Percentiles rank a stretch among this genome's conserved stretches.
phyloP scores from a whole-genome alignment of 148 eudicot genomes.

The Rhododendron simsii region DNA sequence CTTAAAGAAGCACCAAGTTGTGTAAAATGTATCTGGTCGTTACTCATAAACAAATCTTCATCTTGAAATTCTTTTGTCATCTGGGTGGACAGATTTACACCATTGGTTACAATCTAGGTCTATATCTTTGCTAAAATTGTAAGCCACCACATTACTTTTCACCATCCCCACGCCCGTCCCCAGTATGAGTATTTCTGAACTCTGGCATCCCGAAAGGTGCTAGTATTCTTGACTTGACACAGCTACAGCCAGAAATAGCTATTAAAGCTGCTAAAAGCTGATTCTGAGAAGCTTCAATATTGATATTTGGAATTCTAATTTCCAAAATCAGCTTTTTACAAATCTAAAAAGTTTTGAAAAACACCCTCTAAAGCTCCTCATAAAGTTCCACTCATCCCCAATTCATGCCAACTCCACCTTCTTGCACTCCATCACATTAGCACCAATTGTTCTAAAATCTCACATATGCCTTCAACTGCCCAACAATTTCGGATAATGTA shows the following conservation, averaged over 20 bases:
- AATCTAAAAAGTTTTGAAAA: not conserved
- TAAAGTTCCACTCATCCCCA: not conserved
- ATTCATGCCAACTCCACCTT: not conserved
- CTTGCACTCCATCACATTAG: not conserved
- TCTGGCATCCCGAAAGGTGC: not conserved
- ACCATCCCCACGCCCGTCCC: not conserved
- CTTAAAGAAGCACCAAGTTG: not conserved
- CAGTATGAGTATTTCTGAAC: not conserved
- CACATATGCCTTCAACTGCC: not conserved
- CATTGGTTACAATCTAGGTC: not conserved
- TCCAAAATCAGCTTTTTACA: not conserved
- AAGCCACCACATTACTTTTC: not conserved
- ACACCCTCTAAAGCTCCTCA: not conserved
- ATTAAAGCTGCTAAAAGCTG: not conserved
- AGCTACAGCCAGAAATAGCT: not conserved
- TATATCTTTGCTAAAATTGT: not conserved
- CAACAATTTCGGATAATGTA: not conserved
- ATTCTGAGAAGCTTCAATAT: not conserved
- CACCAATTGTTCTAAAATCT: not conserved
- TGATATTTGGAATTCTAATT: not conserved
- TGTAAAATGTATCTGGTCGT: not conserved
- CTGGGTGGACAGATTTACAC: not conserved
- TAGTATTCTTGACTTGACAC: not conserved
- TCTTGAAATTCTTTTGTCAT: not conserved
- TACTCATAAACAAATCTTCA: not conserved